Evolutionary conservation across 2,329 filamentous ascomycete species (phyloP).

Genomic region (Colletotrichum coccodes): DNA sequence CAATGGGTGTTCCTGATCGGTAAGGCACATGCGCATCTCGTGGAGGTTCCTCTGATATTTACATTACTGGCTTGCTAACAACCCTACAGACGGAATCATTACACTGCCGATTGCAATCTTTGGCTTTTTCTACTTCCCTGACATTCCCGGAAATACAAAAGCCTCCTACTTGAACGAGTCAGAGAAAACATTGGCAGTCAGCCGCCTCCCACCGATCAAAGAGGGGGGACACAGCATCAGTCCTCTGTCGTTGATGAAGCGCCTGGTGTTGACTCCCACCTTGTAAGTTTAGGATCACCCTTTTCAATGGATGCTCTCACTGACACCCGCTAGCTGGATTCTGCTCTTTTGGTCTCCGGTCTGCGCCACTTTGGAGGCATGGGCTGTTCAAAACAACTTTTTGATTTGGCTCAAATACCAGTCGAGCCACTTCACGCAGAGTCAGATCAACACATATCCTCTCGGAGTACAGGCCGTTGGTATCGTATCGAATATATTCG

Average conservation of each 20-base stretch:
- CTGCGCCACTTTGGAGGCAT: conserved; percentile 48
- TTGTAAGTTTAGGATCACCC: conserved; percentile 36
- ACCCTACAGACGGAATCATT: conserved; percentile 55
- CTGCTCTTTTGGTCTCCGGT: conserved; percentile 46
- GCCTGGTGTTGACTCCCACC: conserved; percentile 28
- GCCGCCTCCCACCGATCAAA: conserved; percentile 41
- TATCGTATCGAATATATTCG: conserved; percentile 42
- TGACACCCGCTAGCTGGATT: conserved; percentile 35
- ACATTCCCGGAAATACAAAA: conserved; percentile 52
- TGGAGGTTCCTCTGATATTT: not conserved
- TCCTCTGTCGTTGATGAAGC: conserved; percentile 36
- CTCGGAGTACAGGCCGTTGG: conserved; percentile 48
- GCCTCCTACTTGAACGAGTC: conserved; percentile 43
- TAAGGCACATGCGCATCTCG: not conserved
- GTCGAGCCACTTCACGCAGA: conserved; percentile 37
- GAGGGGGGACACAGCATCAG: conserved; percentile 38
- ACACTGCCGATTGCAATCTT: conserved; percentile 63
- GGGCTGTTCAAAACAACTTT: conserved; percentile 38
- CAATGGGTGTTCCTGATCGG: conserved; percentile 51
- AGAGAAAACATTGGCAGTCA: conserved; percentile 51
- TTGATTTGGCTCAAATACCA: conserved; percentile 42
- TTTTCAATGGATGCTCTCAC: not conserved
- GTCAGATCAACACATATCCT: conserved; percentile 49
- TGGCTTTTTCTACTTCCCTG: conserved; percentile 60
- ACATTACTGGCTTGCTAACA: not conserved